These are phyloP conservation scores for Gaeumannomyces tritici DNA, from an alignment of 2,329 filamentous ascomycete genomes.

Conservation along the genomic window DNA sequence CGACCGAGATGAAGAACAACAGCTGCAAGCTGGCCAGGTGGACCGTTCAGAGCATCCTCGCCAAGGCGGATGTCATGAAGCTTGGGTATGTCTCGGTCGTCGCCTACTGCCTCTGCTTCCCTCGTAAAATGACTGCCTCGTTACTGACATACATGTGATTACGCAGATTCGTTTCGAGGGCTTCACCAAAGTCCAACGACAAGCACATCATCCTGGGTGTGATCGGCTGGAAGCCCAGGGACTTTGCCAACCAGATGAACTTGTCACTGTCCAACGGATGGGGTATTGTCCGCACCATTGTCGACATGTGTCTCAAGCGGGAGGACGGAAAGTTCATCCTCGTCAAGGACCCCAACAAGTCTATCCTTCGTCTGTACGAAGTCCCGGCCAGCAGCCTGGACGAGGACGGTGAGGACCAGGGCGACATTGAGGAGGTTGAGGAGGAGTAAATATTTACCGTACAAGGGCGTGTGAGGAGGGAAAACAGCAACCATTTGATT, in stretches of 20 bases:
- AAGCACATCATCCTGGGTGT: slow-evolving; percentile 94
- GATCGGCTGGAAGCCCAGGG: slow-evolving; percentile 92
- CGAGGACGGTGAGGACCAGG: slow-evolving; percentile 70
- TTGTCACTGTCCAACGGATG: slow-evolving; percentile 93
- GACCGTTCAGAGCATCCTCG: slow-evolving; percentile 94
- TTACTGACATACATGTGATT: not conserved
- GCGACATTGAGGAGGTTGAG: slow-evolving; percentile 38
- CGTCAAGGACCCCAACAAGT: slow-evolving; percentile 93
- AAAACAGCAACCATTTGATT: not conserved
- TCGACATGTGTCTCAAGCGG: slow-evolving; percentile 80
- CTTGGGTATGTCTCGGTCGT: slow-evolving; percentile 58
- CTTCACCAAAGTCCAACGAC: slow-evolving; percentile 84
- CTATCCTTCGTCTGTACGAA: slow-evolving; percentile 84
- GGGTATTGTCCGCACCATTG: slow-evolving; percentile 97
- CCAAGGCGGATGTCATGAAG: slow-evolving; percentile 98
- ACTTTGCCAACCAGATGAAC: slow-evolving; percentile 98
- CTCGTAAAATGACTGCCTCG: not conserved
- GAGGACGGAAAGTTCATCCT: slow-evolving; percentile 74
- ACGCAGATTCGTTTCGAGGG: slow-evolving; percentile 81
- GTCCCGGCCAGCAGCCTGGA: slow-evolving; percentile 84
- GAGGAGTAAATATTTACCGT: slow-evolving; percentile 15
- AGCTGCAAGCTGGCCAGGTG: slow-evolving; percentile 96
- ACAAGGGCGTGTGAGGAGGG: not conserved
- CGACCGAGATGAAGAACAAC: slow-evolving; percentile 99
- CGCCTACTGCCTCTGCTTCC: not conserved